Evolutionary conservation across 495 filamentous ascomycete species (phyloP).

Genomic region (Durotheca rogersii): DNA sequence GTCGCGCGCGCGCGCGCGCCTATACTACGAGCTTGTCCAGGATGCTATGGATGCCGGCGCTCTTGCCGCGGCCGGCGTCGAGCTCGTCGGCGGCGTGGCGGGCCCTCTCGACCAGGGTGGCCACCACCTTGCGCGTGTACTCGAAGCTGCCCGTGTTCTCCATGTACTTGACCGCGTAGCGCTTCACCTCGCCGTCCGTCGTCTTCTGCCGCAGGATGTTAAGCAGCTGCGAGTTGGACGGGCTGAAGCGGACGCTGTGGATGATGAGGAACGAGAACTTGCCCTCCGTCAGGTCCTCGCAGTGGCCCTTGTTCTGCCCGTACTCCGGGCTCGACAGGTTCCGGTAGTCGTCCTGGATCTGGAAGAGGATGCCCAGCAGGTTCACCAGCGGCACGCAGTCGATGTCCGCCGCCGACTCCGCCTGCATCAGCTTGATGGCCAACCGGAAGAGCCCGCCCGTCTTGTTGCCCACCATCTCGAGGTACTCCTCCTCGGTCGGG

Average conservation of each 20-base stretch:
- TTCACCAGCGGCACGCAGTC: conserved; percentile 88
- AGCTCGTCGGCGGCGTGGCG: conserved; percentile 65
- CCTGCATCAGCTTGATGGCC: conserved; percentile 95
- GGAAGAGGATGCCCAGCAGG: conserved; percentile 88
- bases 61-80: conserved; percentile 54
- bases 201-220: conserved; percentile 93
- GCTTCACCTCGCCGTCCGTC: conserved; percentile 81
- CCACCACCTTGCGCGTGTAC: conserved; percentile 73
- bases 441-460: conserved; percentile 94
- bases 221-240: conserved; percentile 75
- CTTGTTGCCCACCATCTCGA: conserved; percentile 99
- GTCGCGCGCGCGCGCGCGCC: too few relatives aligned
- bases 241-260: conserved; percentile 83
- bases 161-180: conserved; percentile 91
- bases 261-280: conserved; percentile 99
- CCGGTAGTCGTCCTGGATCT: conserved; percentile 95
- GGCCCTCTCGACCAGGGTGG: conserved; percentile 65
- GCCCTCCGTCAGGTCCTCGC: conserved; percentile 95
- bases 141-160: conserved; percentile 84
- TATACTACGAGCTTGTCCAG: conserved; percentile 48
- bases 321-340: conserved; percentile 77
- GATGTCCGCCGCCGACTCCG: conserved; percentile 64
- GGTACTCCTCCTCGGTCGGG: conserved; percentile 92
- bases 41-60: conserved; percentile 50
- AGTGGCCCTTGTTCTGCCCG: conserved; percentile 87